Evolutionary conservation across 345 rosid species (phyloP), one percentile per base, ranked within the genome.

Genomic region (Eucalyptus tenuipes): DNA sequence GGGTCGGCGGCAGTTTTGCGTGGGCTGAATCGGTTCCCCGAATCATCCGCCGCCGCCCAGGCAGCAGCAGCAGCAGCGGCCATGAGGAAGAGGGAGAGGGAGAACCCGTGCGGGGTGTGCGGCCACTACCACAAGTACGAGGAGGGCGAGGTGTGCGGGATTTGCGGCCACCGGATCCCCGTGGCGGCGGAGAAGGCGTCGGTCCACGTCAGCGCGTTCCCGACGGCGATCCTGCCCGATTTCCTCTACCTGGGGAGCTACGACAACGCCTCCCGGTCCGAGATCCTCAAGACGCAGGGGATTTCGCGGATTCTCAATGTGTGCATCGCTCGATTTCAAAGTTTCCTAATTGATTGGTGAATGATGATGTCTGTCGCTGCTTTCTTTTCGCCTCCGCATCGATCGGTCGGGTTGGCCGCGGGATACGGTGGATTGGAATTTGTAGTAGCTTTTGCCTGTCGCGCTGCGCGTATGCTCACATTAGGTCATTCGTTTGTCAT

Each of bases 121-220:
- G 99, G 99, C 27, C 99, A 98, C 93, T 98, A 96, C 90, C 99
- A 98, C 95, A 97, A 98, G 94, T 97, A 94, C 93, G 99, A 98
- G 92, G 98, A 95, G 92, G 99, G 99, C 1, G 99, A 98, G 92
- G 98, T 97, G 25, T 97, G 99, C 49, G 99, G 98, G 87, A 90
- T 96, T 89, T 98, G 99, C 89, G 99, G 99, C 88, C 99, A 98
- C 90, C 93, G 97, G 68, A 91, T 93, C 85, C 93, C 95, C 18
- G 94, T 85, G 14, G 50, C 95, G 61, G 92, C 95, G 52, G 93
- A 91, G 90, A 93, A 89, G 84, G 13, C 92, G 29, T 37, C 95
- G 42, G 90, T 93, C 88, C 96, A 97, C 66, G 88, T 95, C 91
- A 96, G 98, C 90, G 99, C 99, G 48, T 97, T 97, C 66, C 97